Conservation (phyloP, 2,329 filamentous ascomycete species). For the Aspergillus ochraceoroseus region DNA sequence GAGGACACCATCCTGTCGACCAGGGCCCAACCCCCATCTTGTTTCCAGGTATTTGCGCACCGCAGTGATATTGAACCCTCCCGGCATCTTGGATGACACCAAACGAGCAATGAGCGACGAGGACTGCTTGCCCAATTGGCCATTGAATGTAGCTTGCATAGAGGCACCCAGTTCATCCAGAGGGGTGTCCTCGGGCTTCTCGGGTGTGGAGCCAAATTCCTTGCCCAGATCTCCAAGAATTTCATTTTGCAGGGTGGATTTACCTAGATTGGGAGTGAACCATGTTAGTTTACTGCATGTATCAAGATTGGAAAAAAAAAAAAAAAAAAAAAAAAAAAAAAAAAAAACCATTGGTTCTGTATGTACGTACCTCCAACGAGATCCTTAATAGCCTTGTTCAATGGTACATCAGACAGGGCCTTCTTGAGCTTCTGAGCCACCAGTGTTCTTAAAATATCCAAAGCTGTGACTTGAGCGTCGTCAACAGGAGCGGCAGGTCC, state of each 20-base stretch:
- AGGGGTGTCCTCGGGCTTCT: slow-evolving; percentile 96
- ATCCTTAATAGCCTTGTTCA: slow-evolving; percentile 97
- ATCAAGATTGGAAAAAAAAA: no score
- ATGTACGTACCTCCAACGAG: slow-evolving; percentile 78
- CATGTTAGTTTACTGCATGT: no score
- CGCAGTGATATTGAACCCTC: slow-evolving; percentile 96
- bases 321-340: no score
- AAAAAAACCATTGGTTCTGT: neutral
- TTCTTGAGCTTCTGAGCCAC: slow-evolving; percentile 99
- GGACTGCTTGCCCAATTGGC: slow-evolving; percentile 94
- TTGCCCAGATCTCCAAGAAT: slow-evolving; percentile 96
- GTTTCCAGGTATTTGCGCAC: slow-evolving; percentile 93
- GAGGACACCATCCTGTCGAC: slow-evolving; percentile 85
- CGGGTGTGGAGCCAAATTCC: slow-evolving; percentile 95
- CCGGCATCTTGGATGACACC: slow-evolving; percentile 98
- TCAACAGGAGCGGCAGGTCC: slow-evolving; percentile 83
- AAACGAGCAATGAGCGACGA: slow-evolving; percentile 87
- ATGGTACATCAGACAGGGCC: slow-evolving; percentile 75
- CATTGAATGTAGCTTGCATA: slow-evolving; percentile 98
- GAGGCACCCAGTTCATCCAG: slow-evolving; percentile 90
- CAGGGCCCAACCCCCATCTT: slow-evolving; percentile 79
- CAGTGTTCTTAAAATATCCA: slow-evolving; percentile 82
- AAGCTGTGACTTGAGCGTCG: slow-evolving; percentile 79
- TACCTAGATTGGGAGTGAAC: no score
- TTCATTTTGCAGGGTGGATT: slow-evolving; percentile 97